Percentiles rank a stretch among this genome's conserved stretches.
Evolutionary conservation across 768 basidiomycete species (phyloP).

Genomic region (Boletus vermiculosoides): DNA sequence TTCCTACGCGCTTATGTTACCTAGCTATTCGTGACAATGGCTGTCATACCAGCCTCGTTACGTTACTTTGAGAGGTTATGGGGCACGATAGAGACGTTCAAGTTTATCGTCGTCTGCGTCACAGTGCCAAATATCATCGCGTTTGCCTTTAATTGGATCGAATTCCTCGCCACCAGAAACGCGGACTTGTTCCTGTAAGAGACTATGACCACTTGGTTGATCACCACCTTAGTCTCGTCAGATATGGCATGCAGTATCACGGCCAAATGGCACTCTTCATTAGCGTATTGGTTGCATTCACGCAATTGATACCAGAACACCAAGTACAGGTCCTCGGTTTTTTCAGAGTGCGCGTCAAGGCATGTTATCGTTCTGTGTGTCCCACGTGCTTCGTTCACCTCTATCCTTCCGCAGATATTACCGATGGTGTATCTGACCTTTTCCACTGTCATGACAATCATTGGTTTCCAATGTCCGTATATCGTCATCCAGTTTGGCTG

Average conservation of each 20-base stretch:
- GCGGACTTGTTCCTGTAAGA: conserved; percentile 78
- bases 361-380: conserved; percentile 29
- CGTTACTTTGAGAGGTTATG: conserved; percentile 94
- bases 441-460: conserved; percentile 78
- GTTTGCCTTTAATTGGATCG: conserved; percentile 85
- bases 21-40: conserved; percentile 73
- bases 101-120: conserved; percentile 80
- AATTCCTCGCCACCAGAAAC: conserved; percentile 66
- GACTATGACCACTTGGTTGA: conserved; percentile 5
- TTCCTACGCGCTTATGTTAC: conserved; percentile 7
- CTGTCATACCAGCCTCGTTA: conserved; percentile 78
- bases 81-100: conserved; percentile 82
- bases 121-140: conserved; percentile 86
- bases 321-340: conserved; percentile 91
- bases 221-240: conserved; percentile 33
- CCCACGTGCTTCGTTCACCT: neutral
- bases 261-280: conserved; percentile 92
- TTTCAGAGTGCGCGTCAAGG: conserved; percentile 88
- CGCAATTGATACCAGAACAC: conserved; percentile 96
- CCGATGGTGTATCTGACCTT: conserved; percentile 95
- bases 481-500: conserved; percentile 99
- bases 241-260: conserved; percentile 86
- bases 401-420: conserved; percentile 54
- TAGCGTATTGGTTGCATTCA: conserved; percentile 91
- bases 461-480: conserved; percentile 87